Evolutionary conservation across 352 stramenopile genomes (phyloP), one percentile per base, ranked within the genome.

Genomic region (Pythium oligandrum): DNA sequence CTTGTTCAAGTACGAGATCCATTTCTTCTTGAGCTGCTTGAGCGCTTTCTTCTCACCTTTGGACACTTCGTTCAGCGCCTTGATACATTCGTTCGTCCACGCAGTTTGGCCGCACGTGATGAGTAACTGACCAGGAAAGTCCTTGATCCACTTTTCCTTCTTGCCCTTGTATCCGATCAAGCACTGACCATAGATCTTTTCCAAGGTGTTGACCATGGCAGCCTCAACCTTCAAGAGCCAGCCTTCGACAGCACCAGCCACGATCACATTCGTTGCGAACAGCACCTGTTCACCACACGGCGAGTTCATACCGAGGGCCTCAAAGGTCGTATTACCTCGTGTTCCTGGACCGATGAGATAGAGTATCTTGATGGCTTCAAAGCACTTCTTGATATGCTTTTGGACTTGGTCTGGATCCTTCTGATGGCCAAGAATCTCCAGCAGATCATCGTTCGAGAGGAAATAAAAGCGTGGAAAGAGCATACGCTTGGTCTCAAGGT

Each of bases 121-220:
- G 17, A 98, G 53, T 2, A 98, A 56, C 55, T 97, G 89, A 3
- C 92, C 92, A 4, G 93, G 86, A 46, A 93, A 97, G 53, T 98
- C 90, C 48, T 96, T 96, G 47, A 98, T 93, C 92, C 92, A 98
- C 51, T 96, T 97, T 50, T 98, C 92, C 60, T 98, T 98, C 61
- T 97, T 97, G 9, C 83, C 86, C 40, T 93, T 93, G 59, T 95
- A 93, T 2, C 75, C 84, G 26, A 94, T 59, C 17, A 97, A 70
- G 40, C 86, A 96, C 39, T 88, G 78, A 6, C 71, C 79, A 36
- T 90, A 93, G 8, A 94, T 75, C 54, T 96, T 95, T 45, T 95
- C 77, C 9, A 97, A 59, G 5, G 77, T 90, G 37, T 71, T 78
- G 6, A 93, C 61, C 88, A 97, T 97, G 0, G 85, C 81, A 1